Conservation (phyloP, 495 filamentous ascomycete species). For the Aspergillus sclerotioniger region DNA sequence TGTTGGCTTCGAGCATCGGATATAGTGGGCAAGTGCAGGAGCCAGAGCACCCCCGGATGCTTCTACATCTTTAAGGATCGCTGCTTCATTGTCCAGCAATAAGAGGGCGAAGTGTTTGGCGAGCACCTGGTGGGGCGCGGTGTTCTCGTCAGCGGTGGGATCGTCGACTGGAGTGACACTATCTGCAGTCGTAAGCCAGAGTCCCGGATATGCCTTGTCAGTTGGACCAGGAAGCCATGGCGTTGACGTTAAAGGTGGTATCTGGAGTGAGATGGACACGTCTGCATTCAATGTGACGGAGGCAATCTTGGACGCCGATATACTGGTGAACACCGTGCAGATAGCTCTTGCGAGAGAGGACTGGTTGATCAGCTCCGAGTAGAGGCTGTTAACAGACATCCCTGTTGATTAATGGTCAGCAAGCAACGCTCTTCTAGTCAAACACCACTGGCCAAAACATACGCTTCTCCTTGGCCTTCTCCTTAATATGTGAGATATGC, state of each 20-base stretch:
- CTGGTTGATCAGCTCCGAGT: conserved; percentile 61
- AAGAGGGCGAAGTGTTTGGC: conserved; percentile 85
- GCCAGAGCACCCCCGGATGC: conserved; percentile 69
- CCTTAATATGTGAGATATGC: conserved; percentile 71
- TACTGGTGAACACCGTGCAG: conserved; percentile 72
- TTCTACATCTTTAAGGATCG: conserved; percentile 80
- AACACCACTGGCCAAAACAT: conserved; percentile 22
- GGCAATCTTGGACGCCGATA: conserved; percentile 81
- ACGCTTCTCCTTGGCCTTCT: conserved; percentile 76
- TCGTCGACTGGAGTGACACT: conserved; percentile 66
- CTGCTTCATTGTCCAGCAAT: conserved; percentile 78
- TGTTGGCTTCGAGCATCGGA: conserved; percentile 77
- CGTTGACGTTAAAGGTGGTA: conserved; percentile 75
- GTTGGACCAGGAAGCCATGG: conserved; percentile 66
- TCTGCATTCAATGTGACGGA: conserved; percentile 58
- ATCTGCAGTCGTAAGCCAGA: conserved; percentile 84
- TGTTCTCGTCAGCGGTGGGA: conserved; percentile 52
- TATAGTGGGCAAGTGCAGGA: conserved; percentile 74
- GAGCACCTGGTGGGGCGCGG: conserved; percentile 54
- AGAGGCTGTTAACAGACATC: conserved; percentile 39
- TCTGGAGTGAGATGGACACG: conserved; percentile 77
- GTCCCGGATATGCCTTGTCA: conserved; percentile 63
- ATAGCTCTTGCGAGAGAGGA: conserved; percentile 85
- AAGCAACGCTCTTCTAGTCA: conserved; percentile 1
- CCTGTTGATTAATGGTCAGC: conserved; percentile 24